A percentile compares a stretch with the other conserved stretches of the same genome.
phyloP scores from a whole-genome alignment of 192 early-diverging fungal species.

The Chytriomyces sp. region DNA sequence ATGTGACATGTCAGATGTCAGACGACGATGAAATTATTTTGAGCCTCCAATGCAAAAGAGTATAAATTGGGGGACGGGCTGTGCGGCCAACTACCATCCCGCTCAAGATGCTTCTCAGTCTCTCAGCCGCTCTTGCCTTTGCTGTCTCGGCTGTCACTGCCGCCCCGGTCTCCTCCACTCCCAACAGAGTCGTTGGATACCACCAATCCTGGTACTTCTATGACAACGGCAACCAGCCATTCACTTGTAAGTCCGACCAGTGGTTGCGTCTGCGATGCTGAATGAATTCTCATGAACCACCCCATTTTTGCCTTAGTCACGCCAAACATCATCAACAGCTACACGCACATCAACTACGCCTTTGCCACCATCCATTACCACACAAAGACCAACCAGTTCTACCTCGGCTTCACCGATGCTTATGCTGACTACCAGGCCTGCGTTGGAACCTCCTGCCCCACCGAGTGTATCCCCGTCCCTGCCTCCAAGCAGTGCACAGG shows the following conservation, averaged over 20 bases:
- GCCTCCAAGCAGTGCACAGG: constrained; percentile 13
- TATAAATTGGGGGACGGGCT: background rate
- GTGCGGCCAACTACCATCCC: background rate
- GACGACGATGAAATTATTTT: background rate
- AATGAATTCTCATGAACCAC: too few species aligned
- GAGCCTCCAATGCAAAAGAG: background rate
- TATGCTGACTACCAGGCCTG: constrained; percentile 32
- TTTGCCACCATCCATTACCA: constrained; percentile 58
- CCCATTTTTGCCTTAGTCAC: background rate
- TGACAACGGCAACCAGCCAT: constrained; percentile 14
- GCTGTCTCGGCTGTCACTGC: constrained; percentile 1
- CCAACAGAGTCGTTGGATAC: constrained; percentile 13
- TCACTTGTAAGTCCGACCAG: background rate
- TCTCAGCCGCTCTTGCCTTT: background rate
- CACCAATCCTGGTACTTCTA: constrained; percentile 28
- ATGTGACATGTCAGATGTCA: background rate
- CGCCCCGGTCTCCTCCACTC: background rate
- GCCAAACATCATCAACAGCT: constrained; percentile 43
- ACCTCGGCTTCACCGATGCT: constrained; percentile 30
- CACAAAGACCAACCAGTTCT: constrained; percentile 34
- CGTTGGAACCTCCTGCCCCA: constrained; percentile 18
- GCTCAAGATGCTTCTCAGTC: background rate
- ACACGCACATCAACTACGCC: constrained; percentile 74
- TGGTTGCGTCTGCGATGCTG: too few species aligned
- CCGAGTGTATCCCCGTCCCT: constrained; percentile 20